Evolutionary conservation across 179 eudicot genomes (phyloP).

Genomic region (Carnegiea gigantea): DNA sequence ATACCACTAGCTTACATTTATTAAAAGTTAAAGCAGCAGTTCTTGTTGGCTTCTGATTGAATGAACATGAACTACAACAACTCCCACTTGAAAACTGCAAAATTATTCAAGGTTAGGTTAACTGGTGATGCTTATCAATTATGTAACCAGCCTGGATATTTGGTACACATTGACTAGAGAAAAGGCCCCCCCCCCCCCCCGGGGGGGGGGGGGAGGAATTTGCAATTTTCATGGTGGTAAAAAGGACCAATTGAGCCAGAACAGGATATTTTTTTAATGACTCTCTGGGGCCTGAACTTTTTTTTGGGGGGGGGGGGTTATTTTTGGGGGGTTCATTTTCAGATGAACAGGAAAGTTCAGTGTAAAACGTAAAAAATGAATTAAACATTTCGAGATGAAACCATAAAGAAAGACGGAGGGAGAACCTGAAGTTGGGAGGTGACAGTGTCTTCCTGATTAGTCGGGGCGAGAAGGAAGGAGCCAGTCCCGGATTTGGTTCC

Average conservation of each 20-base stretch:
- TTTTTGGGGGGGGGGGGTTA: no score
- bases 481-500: constrained; percentile 61
- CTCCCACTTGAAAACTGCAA: constrained; percentile 17
- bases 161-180: neutral
- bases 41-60: constrained; percentile 7
- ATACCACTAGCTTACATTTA: neutral
- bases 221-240: neutral
- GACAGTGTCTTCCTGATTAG: constrained; percentile 82
- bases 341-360: neutral
- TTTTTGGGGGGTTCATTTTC: neutral
- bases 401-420: neutral
- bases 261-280: no score
- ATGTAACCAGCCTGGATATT: constrained; percentile 11
- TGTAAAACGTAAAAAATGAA: neutral
- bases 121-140: constrained; percentile 28
- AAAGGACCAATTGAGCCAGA: neutral
- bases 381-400: neutral
- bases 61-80: constrained; percentile 21
- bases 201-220: neutral
- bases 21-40: constrained; percentile 4
- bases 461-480: constrained; percentile 52
- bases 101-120: constrained; percentile 31
- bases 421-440: constrained; percentile 72
- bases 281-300: no score
- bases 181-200: no score